A percentile compares a stretch with the other conserved stretches of the same genome.
These are phyloP conservation scores for Paratrypanosoma confusum DNA, from an alignment of 208 protist species.

Conservation along the genomic window DNA sequence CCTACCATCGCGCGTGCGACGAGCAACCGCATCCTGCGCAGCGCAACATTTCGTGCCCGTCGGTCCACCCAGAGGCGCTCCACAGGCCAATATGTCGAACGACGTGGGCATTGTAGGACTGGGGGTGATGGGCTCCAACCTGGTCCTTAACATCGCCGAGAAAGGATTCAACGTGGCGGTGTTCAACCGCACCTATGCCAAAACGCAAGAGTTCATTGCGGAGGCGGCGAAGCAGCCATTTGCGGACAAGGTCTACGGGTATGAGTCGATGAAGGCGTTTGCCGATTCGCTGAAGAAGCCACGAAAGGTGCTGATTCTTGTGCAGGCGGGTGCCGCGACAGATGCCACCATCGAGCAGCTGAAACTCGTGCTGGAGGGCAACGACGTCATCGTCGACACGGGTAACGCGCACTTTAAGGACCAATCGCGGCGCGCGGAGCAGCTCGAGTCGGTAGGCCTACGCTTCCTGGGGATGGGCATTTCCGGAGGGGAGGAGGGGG, in stretches of 20 bases:
- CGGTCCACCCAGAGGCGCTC: not conserved
- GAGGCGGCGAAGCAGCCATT: slow-evolving; percentile 31
- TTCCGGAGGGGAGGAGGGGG: slow-evolving; percentile 98
- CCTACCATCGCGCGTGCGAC: no score
- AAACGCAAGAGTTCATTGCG: slow-evolving; percentile 83
- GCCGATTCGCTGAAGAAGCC: slow-evolving; percentile 79
- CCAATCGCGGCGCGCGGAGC: slow-evolving; percentile 79
- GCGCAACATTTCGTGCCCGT: not conserved
- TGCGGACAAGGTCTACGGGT: slow-evolving; percentile 56
- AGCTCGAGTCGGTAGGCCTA: slow-evolving; percentile 79
- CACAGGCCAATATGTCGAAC: slow-evolving; percentile 46
- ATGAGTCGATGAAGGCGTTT: slow-evolving; percentile 71
- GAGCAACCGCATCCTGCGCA: no score
- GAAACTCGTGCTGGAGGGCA: slow-evolving; percentile 55
- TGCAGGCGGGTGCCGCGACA: slow-evolving; percentile 94
- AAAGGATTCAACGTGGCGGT: slow-evolving; percentile 92
- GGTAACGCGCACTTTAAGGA: slow-evolving; percentile 95
- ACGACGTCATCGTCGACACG: slow-evolving; percentile 95
- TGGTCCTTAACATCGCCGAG: slow-evolving; percentile 97
- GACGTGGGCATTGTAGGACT: slow-evolving; percentile 96
- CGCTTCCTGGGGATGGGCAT: slow-evolving; percentile 96
- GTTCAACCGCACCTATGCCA: slow-evolving; percentile 87
- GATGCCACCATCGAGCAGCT: slow-evolving; percentile 92
- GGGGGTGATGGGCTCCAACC: slow-evolving; percentile 98
- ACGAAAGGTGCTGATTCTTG: slow-evolving; percentile 92